Evolutionary conservation across 2,329 filamentous ascomycete species (phyloP).

Genomic region (Diaporthe helianthi): DNA sequence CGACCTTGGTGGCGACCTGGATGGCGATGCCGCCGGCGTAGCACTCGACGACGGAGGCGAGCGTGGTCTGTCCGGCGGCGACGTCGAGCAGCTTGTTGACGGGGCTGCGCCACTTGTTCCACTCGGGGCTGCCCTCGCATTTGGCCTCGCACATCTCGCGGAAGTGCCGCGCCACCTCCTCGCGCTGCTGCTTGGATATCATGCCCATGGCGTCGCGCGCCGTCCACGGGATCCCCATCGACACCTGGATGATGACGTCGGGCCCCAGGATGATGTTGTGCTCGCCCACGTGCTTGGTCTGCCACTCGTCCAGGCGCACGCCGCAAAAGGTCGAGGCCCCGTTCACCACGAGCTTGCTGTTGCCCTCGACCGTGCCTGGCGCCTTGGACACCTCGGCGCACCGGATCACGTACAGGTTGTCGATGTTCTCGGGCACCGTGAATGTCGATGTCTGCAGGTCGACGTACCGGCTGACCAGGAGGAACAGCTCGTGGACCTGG

Average conservation of each 20-base stretch:
- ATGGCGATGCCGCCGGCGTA: conserved; percentile 34
- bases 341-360: conserved; percentile 32
- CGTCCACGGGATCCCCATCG: conserved; percentile 34
- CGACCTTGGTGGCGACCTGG: conserved; percentile 30
- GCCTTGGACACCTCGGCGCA: conserved; percentile 27
- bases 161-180: conserved; percentile 32
- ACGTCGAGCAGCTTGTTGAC: conserved; percentile 35
- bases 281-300: conserved; percentile 32
- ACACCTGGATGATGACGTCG: conserved; percentile 33
- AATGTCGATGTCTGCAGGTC: conserved; percentile 31
- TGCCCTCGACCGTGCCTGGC: conserved; percentile 6
- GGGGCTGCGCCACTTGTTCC: conserved; percentile 33
- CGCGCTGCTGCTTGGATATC: conserved; percentile 34
- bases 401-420: conserved; percentile 34
- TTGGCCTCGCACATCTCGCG: conserved; percentile 35
- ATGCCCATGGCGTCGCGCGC: conserved; percentile 31
- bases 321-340: conserved; percentile 32
- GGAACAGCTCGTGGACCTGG: conserved; percentile 34
- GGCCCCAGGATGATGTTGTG: conserved; percentile 35
- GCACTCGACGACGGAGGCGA: conserved; percentile 33
- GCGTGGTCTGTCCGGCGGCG: conserved; percentile 27
- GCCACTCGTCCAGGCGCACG: conserved; percentile 33
- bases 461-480: conserved; percentile 32
- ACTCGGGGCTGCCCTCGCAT: conserved; percentile 31
- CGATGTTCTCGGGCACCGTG: conserved; percentile 28